Evolutionary conservation across 306 rosid genomes (phyloP), one percentile per base, ranked within the genome.

Genomic region (Sechiopsis laciniata): DNA sequence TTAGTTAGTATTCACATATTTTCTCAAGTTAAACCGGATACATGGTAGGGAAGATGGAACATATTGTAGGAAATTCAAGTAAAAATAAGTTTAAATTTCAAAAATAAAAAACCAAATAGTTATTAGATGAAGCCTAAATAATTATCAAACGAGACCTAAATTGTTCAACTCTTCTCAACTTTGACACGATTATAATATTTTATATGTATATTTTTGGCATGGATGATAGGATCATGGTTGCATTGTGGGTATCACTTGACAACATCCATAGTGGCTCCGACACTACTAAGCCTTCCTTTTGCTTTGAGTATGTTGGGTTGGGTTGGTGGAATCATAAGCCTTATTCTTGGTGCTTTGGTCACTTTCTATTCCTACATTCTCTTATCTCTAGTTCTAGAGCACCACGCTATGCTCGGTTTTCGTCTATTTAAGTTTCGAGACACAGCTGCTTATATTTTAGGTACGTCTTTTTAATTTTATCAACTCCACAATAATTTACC

Each of bases 221-320:
- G 48, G 48, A 42, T 42, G 46, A 8, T 40, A 40, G 46, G 46
- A 11, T 88, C 96, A 63, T 92, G 97, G 97, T 10, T 83, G 76
- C 97, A 92, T 78, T 84, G 92, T n/a, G 96, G 90, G 24, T 89
- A 85, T 54, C 97, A 89, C 85, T 87, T 92, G 84, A 90, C 95
- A 16, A 85, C 97, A 10, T 85, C 97, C 0, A 87, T 90, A 73
- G 97, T 83, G 69, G 89, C 73, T 16, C 97, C 96, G 0, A 91
- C 14, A 66, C 69, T 90, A 59, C 84, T 87, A 15, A 90, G 85
- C 60, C 91, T 92, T 51, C 96, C 95, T 1, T 85, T 73, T 72
- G 83, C 96, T 4, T 58, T 92, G 74, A 73, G 78, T 10, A 53
- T 87, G 78, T 76, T 92, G 7, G 95, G 97, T 26, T 92, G 97